Conservation (phyloP, 169 alveolate genomes). For the Plasmodium gonderi region DNA sequence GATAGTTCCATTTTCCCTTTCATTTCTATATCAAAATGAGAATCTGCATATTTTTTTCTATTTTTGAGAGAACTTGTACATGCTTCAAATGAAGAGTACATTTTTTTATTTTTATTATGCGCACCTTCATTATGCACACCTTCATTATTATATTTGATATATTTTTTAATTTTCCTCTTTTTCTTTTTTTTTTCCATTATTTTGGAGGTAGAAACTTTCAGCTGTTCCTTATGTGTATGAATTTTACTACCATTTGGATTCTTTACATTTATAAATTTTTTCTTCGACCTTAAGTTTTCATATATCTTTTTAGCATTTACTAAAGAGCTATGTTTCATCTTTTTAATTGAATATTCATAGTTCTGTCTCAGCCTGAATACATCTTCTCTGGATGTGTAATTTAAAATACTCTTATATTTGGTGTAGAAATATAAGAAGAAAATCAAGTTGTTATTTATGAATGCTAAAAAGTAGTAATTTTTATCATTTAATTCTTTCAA, state of each 20-base stretch:
- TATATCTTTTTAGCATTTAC: constrained; percentile 8
- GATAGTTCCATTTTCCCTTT: not conserved
- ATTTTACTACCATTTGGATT: not conserved
- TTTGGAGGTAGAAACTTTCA: constrained; percentile 25
- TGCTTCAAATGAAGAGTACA: not conserved
- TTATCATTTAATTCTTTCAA: constrained; percentile 55
- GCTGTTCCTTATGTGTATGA: not conserved
- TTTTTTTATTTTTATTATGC: not conserved
- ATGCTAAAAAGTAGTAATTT: constrained; percentile 48
- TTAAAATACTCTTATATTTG: constrained; percentile 29
- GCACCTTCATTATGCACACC: not conserved
- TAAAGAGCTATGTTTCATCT: not conserved
- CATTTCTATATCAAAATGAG: not conserved
- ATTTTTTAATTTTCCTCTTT: constrained; percentile 5
- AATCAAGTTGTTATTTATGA: constrained; percentile 40
- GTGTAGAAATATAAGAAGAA: constrained; percentile 67
- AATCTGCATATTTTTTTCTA: not conserved
- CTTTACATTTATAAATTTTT: constrained; percentile 18
- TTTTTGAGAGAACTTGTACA: not conserved
- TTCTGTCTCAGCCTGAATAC: constrained; percentile 4
- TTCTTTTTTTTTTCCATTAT: constrained; percentile 31
- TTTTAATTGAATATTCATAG: constrained; percentile 35
- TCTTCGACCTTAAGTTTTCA: constrained; percentile 5
- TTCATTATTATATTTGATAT: not conserved
- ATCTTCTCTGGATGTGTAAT: constrained; percentile 26